Conservation (phyloP, 352 stramenopile genomes). For the Phytopythium kandeliae region DNA sequence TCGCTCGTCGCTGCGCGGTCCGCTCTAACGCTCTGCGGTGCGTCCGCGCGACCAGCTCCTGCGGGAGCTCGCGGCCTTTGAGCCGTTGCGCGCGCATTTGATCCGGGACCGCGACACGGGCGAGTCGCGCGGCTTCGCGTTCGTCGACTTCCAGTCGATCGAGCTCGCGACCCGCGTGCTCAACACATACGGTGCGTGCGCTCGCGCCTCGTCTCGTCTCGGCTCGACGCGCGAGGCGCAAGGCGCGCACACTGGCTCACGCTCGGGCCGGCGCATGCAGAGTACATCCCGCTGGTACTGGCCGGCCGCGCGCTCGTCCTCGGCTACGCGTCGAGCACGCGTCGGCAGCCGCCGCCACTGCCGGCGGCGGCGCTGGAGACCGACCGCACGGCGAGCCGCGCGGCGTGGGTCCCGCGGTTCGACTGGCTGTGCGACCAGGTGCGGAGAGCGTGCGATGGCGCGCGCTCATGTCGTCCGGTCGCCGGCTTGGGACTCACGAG, state of each 20-base stretch:
- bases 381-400: conserved; percentile 5
- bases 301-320: conserved; percentile 36
- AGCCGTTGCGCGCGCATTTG: conserved; percentile 32
- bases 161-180: conserved; percentile 48
- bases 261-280: too few relatives aligned
- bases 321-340: conserved; percentile 29
- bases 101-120: conserved; percentile 44
- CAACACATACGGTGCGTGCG: conserved; percentile 43
- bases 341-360: background rate
- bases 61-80: conserved; percentile 39
- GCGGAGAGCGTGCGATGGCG: too few relatives aligned
- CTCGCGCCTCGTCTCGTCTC: too few relatives aligned
- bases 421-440: conserved; percentile 78
- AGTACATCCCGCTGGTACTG: conserved; percentile 44
- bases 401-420: conserved; percentile 17
- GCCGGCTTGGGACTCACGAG: background rate
- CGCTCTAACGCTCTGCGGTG: too few relatives aligned
- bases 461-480: too few relatives aligned
- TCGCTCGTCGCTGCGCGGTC: too few relatives aligned
- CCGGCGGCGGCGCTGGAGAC: background rate
- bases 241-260: too few relatives aligned
- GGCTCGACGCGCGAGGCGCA: too few relatives aligned
- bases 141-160: conserved; percentile 64
- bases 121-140: conserved; percentile 70
- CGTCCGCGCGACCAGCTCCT: conserved; percentile 37